A percentile compares a stretch with the other conserved stretches of the same genome.
Evolutionary conservation across 805 yeast species (phyloP).

Genomic region (Candida michaelii): DNA sequence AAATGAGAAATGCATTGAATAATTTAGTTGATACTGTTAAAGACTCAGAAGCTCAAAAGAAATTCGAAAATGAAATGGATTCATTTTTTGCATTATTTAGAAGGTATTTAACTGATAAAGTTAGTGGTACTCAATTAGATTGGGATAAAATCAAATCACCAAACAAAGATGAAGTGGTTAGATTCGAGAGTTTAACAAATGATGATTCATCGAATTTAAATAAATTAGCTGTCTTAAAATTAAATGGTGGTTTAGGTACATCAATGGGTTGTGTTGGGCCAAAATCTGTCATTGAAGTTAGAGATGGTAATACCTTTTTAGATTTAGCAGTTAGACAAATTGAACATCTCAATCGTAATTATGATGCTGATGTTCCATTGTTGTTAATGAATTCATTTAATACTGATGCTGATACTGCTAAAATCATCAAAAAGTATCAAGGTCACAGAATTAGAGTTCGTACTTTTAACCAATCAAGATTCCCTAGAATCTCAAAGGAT

Average conservation of each 20-base stretch:
- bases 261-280: slow-evolving; percentile 99
- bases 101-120: slow-evolving; percentile 87
- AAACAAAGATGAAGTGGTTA: slow-evolving; percentile 81
- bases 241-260: slow-evolving; percentile 98
- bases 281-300: slow-evolving; percentile 94
- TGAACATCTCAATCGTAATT: slow-evolving; percentile 86
- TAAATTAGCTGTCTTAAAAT: slow-evolving; percentile 91
- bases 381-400: slow-evolving; percentile 98
- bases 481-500: slow-evolving; percentile 93
- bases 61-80: slow-evolving; percentile 91
- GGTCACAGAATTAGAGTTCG: slow-evolving; percentile 93
- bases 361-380: slow-evolving; percentile 91
- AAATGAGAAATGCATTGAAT: slow-evolving; percentile 95
- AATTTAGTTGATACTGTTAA: slow-evolving; percentile 79
- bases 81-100: slow-evolving; percentile 90
- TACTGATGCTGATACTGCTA: slow-evolving; percentile 93
- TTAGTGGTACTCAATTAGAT: slow-evolving; percentile 76
- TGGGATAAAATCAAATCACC: slow-evolving; percentile 98
- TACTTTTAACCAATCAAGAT: slow-evolving; percentile 97
- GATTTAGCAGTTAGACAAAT: slow-evolving; percentile 96
- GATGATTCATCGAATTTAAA: slow-evolving; percentile 51
- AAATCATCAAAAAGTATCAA: slow-evolving; percentile 92
- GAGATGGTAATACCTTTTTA: slow-evolving; percentile 96
- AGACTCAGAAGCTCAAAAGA: slow-evolving; percentile 46
- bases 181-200: slow-evolving; percentile 54